Evolutionary conservation across 2,329 filamentous ascomycete genomes (phyloP), one percentile per base, ranked within the genome.

Genomic region (Fusarium udum): DNA sequence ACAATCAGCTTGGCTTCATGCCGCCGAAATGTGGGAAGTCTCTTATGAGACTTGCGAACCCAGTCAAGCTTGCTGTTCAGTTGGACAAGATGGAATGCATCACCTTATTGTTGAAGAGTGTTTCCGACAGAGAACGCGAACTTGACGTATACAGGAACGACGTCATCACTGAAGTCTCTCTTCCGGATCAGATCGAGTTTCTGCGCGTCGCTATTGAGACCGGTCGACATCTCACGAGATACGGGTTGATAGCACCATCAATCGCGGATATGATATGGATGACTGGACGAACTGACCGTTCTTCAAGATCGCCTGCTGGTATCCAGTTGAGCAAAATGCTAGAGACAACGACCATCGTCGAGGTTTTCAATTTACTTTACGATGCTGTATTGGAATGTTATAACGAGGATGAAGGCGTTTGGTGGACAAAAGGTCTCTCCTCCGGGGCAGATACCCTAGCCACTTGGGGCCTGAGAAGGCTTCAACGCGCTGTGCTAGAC

Each of bases 401-500:
- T 1, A 22, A 0, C 0, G 43, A 67, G 3, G 6, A 7, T 11
- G 62, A 60, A 11, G 36, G 37, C 4, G 37, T 60, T 0, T 67
- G 64, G 64, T 67, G 64, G 64, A 67, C 43, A 0, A 42, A 65
- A 4, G 11, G 7, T 7, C 6, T 1, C 2, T n/a, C 34, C 5
- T 28, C 16, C 1, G 13, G 7, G 3, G 37, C 48, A 4, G 62
- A 67, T 18, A 45, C 8, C 0, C n/a, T 67, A 1, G 2, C 10
- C 4, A 36, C 37, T 5, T 67, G 64, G 64, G 64, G 43, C 8
- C 14, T 28, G 8, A 57, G 51, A 10, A 31, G 64, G 1, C 36
- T 67, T 4, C 51, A 67, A 31, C 62, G 64, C 3, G 64, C 62
- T 16, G 51, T 67, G 0, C 8, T 45, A n/a, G n/a, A 60, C 14